A percentile compares a stretch with the other conserved stretches of the same genome.
Conservation (phyloP, 2,329 filamentous ascomycete species). For the Fusarium ambrosium region DNA sequence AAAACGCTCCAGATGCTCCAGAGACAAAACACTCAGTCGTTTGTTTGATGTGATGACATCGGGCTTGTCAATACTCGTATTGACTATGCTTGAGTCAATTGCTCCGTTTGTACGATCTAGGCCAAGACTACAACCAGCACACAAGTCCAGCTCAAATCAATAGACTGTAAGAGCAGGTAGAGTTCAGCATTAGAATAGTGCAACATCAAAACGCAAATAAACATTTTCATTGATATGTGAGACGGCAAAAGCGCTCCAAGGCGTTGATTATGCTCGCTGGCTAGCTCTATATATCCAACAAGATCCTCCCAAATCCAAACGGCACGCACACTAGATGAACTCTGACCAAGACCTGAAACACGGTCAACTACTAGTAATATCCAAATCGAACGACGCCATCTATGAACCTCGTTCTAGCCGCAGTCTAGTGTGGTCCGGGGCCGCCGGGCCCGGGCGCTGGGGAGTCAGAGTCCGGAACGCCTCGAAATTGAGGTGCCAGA, state of each 20-base stretch:
- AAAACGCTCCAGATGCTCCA: not conserved
- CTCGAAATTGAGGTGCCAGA: slow-evolving; percentile 40
- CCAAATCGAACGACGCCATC: slow-evolving; percentile 6
- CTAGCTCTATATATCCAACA: not conserved
- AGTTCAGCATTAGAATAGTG: not conserved
- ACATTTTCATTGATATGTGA: not conserved
- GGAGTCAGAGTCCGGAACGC: slow-evolving; percentile 21
- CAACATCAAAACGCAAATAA: not conserved
- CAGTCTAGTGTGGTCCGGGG: slow-evolving; percentile 10
- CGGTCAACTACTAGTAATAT: not conserved
- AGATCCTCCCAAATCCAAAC: not conserved
- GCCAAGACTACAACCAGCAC: not conserved
- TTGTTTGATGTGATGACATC: not conserved
- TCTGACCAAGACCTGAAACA: not conserved
- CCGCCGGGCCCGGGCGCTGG: slow-evolving; percentile 23
- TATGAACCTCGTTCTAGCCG: not conserved
- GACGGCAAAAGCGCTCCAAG: not conserved
- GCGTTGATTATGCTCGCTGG: not conserved
- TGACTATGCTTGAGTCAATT: not conserved
- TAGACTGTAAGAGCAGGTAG: not conserved
- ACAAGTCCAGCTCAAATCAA: not conserved
- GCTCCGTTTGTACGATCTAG: not conserved
- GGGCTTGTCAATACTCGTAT: not conserved
- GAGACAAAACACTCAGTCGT: not conserved
- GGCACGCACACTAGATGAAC: slow-evolving; percentile 2